These are phyloP conservation scores for Trifolium pratense DNA, from an alignment of 306 rosid genomes.

Conservation along the genomic window DNA sequence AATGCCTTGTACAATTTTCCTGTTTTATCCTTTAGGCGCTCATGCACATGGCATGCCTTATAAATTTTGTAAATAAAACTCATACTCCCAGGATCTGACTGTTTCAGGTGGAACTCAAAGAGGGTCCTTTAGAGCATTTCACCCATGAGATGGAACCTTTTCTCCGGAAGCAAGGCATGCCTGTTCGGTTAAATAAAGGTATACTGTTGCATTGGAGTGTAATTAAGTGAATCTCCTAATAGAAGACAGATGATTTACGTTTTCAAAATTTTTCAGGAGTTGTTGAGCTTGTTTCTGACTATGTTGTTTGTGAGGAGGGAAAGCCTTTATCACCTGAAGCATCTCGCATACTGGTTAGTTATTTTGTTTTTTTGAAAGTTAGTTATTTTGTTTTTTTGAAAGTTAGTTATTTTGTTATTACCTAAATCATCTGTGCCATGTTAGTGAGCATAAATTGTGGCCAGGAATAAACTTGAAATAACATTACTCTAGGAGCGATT, in stretches of 20 bases:
- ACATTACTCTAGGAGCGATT: background rate
- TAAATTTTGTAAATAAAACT: background rate
- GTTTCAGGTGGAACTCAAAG: constrained; percentile 84
- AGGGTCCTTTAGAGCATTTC: constrained; percentile 92
- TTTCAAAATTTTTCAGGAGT: constrained; percentile 65
- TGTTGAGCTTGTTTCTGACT: constrained; percentile 87
- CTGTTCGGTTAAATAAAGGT: constrained; percentile 97
- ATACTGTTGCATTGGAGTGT: constrained; percentile 4
- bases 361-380: no score
- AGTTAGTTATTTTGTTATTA: no score
- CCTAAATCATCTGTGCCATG: background rate
- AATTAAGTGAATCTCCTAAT: background rate
- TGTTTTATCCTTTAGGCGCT: background rate
- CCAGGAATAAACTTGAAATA: background rate
- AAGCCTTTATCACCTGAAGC: constrained; percentile 94
- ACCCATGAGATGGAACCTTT: constrained; percentile 98
- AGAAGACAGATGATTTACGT: background rate
- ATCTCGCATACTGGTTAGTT: constrained; percentile 76
- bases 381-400: no score
- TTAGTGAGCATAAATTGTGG: background rate
- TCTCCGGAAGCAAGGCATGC: constrained; percentile 94
- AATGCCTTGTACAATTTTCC: no score
- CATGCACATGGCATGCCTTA: background rate
- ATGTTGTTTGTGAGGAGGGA: constrained; percentile 87
- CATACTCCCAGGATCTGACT: background rate